phyloP scores from a whole-genome alignment of 2,329 filamentous ascomycete species.

The Fusarium concolor region DNA sequence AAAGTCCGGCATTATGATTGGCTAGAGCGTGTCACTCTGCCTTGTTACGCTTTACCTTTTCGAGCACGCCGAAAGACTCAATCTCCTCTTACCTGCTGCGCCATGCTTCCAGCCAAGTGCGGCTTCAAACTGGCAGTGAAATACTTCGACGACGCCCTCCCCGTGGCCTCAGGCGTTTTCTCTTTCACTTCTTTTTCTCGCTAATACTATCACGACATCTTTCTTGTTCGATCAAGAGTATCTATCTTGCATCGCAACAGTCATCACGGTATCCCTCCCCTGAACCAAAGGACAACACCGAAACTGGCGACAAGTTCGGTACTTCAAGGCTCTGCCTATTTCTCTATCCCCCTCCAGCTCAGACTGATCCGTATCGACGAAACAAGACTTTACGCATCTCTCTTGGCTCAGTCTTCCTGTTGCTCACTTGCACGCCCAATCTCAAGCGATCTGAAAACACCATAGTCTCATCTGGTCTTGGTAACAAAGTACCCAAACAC shows the following conservation, averaged over 20 bases:
- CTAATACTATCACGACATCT: constrained; percentile 20
- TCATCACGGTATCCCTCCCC: background rate
- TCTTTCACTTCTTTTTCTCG: constrained; percentile 32
- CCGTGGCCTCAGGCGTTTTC: constrained; percentile 50
- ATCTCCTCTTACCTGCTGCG: constrained; percentile 49
- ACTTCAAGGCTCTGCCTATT: constrained; percentile 34
- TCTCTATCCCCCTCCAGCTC: constrained; percentile 13
- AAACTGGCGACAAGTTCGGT: constrained; percentile 37
- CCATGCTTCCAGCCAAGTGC: constrained; percentile 42
- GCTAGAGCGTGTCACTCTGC: constrained; percentile 13
- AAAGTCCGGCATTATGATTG: constrained; percentile 43
- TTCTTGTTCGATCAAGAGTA: constrained; percentile 14
- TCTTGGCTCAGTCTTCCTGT: constrained; percentile 15
- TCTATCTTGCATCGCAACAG: constrained; percentile 5
- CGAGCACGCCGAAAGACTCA: constrained; percentile 60
- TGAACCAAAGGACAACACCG: constrained; percentile 12
- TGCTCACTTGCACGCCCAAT: constrained; percentile 13
- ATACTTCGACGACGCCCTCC: constrained; percentile 52
- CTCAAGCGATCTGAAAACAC: constrained; percentile 26
- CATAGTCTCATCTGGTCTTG: constrained; percentile 8
- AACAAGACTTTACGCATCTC: constrained; percentile 21
- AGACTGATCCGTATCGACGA: constrained; percentile 14
- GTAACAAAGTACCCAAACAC: constrained; percentile 9
- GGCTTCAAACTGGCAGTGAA: constrained; percentile 49
- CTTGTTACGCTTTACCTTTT: constrained; percentile 51